Evolutionary conservation across 805 yeast genomes (phyloP).

Genomic region (Schizosaccharomyces osmophilus): DNA sequence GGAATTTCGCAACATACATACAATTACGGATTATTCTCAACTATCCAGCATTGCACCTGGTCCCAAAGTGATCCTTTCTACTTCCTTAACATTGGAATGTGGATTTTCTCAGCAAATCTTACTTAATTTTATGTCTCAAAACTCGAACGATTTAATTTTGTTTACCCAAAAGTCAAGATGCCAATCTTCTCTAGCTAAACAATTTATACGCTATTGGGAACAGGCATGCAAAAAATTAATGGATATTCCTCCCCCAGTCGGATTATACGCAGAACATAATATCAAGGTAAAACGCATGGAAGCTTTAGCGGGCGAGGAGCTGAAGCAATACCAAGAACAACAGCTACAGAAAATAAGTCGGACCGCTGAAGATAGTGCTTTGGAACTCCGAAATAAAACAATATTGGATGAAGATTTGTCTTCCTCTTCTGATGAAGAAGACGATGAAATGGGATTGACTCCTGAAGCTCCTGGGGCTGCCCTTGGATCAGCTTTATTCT

Average conservation of each 20-base stretch:
- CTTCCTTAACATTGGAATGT: constrained; percentile 37
- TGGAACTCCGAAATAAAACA: constrained; percentile 16
- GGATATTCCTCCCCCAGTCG: background rate
- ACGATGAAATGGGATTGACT: constrained; percentile 11
- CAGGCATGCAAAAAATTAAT: background rate
- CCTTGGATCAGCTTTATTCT: background rate
- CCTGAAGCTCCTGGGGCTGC: background rate
- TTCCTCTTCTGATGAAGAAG: constrained; percentile 10
- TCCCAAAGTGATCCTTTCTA: constrained; percentile 58
- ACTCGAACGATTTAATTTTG: constrained; percentile 1
- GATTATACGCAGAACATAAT: constrained; percentile 1
- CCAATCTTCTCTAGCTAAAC: constrained; percentile 1
- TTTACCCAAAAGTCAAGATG: constrained; percentile 2
- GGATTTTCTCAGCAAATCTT: constrained; percentile 29
- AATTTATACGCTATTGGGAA: background rate
- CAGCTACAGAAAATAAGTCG: constrained; percentile 9
- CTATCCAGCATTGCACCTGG: background rate
- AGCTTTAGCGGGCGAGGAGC: constrained; percentile 16
- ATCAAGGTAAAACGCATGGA: constrained; percentile 13
- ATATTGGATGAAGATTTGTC: constrained; percentile 15
- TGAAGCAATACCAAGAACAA: constrained; percentile 11
- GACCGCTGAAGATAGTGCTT: constrained; percentile 12
- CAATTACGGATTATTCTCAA: background rate
- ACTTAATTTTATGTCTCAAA: constrained; percentile 13
- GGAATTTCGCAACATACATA: constrained; percentile 25